These are phyloP conservation scores for Mycena rosella DNA, from an alignment of 768 basidiomycete genomes.

Conservation along the genomic window DNA sequence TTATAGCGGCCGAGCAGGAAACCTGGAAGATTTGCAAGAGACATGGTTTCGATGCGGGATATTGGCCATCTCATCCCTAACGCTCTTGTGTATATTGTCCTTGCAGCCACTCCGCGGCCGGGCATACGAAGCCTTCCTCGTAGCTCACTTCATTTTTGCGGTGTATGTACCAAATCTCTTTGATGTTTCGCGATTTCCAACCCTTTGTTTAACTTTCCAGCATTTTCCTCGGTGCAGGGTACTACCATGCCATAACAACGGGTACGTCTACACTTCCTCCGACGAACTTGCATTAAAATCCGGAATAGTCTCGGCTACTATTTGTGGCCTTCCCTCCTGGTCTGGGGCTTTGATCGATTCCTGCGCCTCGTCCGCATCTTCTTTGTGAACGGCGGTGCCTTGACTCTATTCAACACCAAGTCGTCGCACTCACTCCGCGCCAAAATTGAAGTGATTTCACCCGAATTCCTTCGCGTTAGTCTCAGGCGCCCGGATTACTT, in stretches of 20 bases:
- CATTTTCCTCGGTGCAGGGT: conserved; percentile 17
- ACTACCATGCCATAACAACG: conserved; percentile 26
- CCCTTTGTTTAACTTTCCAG: background rate
- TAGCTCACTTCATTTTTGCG: conserved; percentile 58
- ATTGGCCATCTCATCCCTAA: conserved; percentile 54
- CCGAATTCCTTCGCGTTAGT: conserved; percentile 53
- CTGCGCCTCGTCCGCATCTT: conserved; percentile 54
- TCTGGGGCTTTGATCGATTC: conserved; percentile 63
- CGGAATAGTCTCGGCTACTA: conserved; percentile 43
- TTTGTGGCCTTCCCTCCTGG: conserved; percentile 60
- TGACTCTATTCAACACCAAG: conserved; percentile 22
- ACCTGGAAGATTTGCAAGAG: conserved; percentile 29
- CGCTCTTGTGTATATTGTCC: conserved; percentile 60
- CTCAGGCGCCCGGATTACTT: conserved; percentile 56
- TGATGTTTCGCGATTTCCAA: background rate
- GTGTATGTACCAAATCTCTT: conserved; percentile 42
- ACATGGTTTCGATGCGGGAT: conserved; percentile 53
- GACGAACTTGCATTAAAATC: background rate
- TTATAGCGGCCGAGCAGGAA: conserved; percentile 32
- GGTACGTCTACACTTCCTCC: conserved; percentile 2
- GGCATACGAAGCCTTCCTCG: conserved; percentile 66
- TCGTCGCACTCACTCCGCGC: conserved; percentile 13
- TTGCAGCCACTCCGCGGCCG: conserved; percentile 61
- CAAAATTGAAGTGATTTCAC: conserved; percentile 29
- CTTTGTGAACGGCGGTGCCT: conserved; percentile 31